Evolutionary conservation across 1,284 basidiomycete genomes (phyloP).

Genomic region (Phaffia rhodozyma): DNA sequence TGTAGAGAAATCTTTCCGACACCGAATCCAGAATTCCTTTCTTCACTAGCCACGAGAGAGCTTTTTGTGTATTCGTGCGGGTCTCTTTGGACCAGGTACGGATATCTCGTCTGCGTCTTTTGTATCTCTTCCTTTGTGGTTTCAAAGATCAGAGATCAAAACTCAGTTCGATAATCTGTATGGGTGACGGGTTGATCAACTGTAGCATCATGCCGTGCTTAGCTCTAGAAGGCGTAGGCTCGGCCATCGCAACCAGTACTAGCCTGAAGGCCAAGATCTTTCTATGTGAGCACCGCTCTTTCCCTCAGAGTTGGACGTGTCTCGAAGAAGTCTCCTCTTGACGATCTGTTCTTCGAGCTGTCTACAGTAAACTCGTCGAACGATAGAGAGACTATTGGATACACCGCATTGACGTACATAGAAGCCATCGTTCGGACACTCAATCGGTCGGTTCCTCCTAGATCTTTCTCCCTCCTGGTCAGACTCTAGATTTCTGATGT

Average conservation of each 20-base stretch:
- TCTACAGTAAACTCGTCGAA: slow-evolving; percentile 68
- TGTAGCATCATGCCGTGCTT: slow-evolving; percentile 78
- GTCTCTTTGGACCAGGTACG: slow-evolving; percentile 77
- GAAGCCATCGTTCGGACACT: slow-evolving; percentile 60
- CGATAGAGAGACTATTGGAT: slow-evolving; percentile 81
- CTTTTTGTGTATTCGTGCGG: slow-evolving; percentile 83
- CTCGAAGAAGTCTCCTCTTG: background rate
- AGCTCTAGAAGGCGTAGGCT: slow-evolving; percentile 67
- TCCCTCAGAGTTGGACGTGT: background rate
- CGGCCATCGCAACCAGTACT: slow-evolving; percentile 61
- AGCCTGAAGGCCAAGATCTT: slow-evolving; percentile 69
- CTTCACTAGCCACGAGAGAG: slow-evolving; percentile 51
- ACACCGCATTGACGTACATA: slow-evolving; percentile 74
- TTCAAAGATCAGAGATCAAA: too few relatives aligned
- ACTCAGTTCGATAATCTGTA: background rate
- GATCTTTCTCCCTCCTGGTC: background rate
- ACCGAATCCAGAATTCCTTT: slow-evolving; percentile 70
- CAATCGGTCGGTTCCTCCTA: slow-evolving; percentile 43
- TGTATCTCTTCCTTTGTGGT: background rate
- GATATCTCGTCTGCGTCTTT: background rate
- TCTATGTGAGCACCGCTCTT: slow-evolving; percentile 47
- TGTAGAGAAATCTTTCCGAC: slow-evolving; percentile 65
- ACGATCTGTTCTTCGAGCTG: background rate
- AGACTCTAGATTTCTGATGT: too few relatives aligned
- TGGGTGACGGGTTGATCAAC: background rate